Evolutionary conservation across 768 basidiomycete species (phyloP).

Genomic region (Candolleomyces efflorescens): DNA sequence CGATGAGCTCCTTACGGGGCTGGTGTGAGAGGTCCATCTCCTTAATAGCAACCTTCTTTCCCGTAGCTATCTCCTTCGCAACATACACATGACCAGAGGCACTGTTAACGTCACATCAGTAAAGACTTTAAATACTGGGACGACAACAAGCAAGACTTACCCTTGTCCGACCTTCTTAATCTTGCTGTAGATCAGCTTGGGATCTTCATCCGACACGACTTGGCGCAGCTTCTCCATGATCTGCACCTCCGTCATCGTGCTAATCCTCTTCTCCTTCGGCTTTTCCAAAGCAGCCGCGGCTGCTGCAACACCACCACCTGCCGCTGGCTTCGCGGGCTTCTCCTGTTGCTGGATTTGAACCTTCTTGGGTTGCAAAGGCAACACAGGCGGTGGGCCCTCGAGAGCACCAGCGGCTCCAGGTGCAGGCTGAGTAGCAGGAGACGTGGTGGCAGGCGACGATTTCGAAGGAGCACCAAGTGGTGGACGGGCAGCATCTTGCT

Average conservation of each 20-base stretch:
- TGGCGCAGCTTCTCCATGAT: slow-evolving; percentile 96
- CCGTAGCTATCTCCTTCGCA: slow-evolving; percentile 81
- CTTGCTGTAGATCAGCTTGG: slow-evolving; percentile 87
- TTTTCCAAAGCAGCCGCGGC: slow-evolving; percentile 74
- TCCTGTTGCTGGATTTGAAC: slow-evolving; percentile 48
- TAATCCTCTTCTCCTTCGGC: slow-evolving; percentile 86
- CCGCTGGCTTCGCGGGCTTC: slow-evolving; percentile 29
- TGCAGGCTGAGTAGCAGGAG: slow-evolving; percentile 41
- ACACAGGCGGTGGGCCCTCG: slow-evolving; percentile 57
- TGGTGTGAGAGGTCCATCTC: slow-evolving; percentile 97
- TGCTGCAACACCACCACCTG: slow-evolving; percentile 37
- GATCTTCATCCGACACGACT: slow-evolving; percentile 85
- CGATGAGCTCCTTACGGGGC: slow-evolving; percentile 95
- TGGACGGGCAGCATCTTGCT: slow-evolving; percentile 27
- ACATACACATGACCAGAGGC: slow-evolving; percentile 98
- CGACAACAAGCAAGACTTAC: slow-evolving; percentile 44
- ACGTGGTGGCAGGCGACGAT: slow-evolving; percentile 42
- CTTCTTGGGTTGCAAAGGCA: slow-evolving; percentile 81
- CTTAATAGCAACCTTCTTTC: slow-evolving; percentile 94
- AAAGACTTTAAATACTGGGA: slow-evolving; percentile 13
- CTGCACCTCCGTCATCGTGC: slow-evolving; percentile 95
- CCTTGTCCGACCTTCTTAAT: slow-evolving; percentile 99
- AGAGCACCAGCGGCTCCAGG: slow-evolving; percentile 45
- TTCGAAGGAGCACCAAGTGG: slow-evolving; percentile 34
- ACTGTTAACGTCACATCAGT: slow-evolving; percentile 34